These are phyloP conservation scores for Posidonia oceanica DNA, from an alignment of 116 monocot genomes.

Conservation along the genomic window DNA sequence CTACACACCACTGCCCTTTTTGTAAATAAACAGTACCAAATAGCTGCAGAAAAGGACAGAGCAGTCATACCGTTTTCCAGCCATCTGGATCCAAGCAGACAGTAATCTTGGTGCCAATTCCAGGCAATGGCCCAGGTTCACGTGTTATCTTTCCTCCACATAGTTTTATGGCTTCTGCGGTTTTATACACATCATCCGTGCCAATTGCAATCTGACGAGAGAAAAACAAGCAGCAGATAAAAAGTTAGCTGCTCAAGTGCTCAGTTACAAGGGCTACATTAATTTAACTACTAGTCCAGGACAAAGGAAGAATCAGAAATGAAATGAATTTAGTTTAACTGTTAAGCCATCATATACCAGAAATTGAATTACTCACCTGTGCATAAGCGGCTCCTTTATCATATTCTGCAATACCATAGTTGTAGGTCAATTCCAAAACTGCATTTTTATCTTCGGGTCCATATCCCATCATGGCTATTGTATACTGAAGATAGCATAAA, in stretches of 20 bases:
- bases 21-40: neutral
- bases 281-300: too few relatives aligned
- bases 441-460: slow-evolving; percentile 70
- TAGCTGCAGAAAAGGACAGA: neutral
- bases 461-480: slow-evolving; percentile 76
- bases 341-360: too few relatives aligned
- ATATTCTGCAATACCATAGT: slow-evolving; percentile 50
- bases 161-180: slow-evolving; percentile 72
- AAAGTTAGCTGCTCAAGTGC: neutral
- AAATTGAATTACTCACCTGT: slow-evolving; percentile 23
- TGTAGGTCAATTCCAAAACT: slow-evolving; percentile 64
- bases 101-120: slow-evolving; percentile 91
- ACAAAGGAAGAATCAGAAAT: too few relatives aligned
- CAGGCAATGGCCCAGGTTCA: slow-evolving; percentile 96
- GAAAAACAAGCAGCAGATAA: neutral
- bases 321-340: too few relatives aligned
- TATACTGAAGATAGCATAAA: slow-evolving; percentile 26
- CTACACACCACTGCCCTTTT: neutral
- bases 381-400: slow-evolving; percentile 61
- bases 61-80: slow-evolving; percentile 87
- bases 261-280: too few relatives aligned
- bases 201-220: slow-evolving; percentile 76
- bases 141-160: slow-evolving; percentile 67
- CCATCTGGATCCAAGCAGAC: slow-evolving; percentile 98
- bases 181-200: slow-evolving; percentile 95